Evolutionary conservation across 179 eudicot species (phyloP), one percentile per base, ranked within the genome.

Genomic region (Monotropa hypopitys): DNA sequence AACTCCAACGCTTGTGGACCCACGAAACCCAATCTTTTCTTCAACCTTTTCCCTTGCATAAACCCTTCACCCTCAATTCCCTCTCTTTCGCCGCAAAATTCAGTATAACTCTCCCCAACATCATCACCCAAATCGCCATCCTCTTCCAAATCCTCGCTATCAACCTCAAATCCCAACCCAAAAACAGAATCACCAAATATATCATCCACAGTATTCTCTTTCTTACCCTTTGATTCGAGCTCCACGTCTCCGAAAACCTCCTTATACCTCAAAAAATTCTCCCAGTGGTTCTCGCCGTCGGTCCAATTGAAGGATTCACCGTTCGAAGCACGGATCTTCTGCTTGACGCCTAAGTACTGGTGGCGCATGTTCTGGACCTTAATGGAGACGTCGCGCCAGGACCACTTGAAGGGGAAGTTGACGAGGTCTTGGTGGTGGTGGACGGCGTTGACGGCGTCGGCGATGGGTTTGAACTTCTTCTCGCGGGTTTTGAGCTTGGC

Each of bases 311-410:
- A 59, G 35, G 66, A 92, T 47, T 83, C 88, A 7, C 80, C 78
- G 77, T 79, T 80, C 5, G 87, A 80, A 67, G 76, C 79, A 79
- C 90, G 80, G 73, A 89, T 90, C 75, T 92, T 92, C 85, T 90
- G 94, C 86, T 92, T 92, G 68, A 94, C 97, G 38, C 97, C 97
- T 79, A 94, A 63, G 78, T 90, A 94, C 84, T 92, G 98, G 72
- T 94, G 96, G 74, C 98, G 85, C 98, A 94, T 94, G 83, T 94
- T 94, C 79, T 92, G 98, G 21, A 94, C 92, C 81, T 94, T 94
- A 78, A 92, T 90, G 4, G 97, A 94, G 0, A 94, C 96, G 76
- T 94, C 98, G 2, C 97, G 88, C 98, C 98, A 94, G 2, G 94
- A 81, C 97, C 97, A 94, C 74, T 82, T 83, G 84, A 92, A 94